A percentile compares a stretch with the other conserved stretches of the same genome.
phyloP scores from a whole-genome alignment of 352 stramenopile genomes.

The Globisporangium perplexum region DNA sequence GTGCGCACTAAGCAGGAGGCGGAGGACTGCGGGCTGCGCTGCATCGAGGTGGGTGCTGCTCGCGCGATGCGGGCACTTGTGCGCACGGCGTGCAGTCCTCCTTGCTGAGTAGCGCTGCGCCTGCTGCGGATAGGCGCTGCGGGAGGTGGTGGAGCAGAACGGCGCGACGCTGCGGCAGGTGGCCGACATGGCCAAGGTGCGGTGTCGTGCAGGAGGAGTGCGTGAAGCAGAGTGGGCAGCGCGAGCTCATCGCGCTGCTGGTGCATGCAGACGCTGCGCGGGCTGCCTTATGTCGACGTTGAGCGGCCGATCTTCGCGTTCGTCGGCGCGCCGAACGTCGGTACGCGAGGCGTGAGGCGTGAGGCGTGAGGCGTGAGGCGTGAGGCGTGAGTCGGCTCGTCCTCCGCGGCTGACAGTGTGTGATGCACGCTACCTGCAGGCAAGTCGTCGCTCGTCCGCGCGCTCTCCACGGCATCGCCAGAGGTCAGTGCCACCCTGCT shows the following conservation, averaged over 20 bases:
- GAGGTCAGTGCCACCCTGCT: slow-evolving; percentile 25
- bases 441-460: slow-evolving; percentile 79
- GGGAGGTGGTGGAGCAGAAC: slow-evolving; percentile 38
- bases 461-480: slow-evolving; percentile 75
- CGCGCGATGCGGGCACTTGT: too few species aligned
- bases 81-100: too few species aligned
- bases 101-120: not conserved
- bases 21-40: slow-evolving; percentile 62
- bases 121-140: slow-evolving; percentile 24
- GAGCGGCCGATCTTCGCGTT: slow-evolving; percentile 83
- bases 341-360: slow-evolving; percentile 25
- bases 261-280: slow-evolving; percentile 46
- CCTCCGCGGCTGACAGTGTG: too few species aligned
- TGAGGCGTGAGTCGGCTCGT: not conserved
- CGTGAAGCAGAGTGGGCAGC: not conserved
- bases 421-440: slow-evolving; percentile 24
- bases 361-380: not conserved
- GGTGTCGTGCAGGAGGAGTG: not conserved
- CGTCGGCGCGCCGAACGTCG: slow-evolving; percentile 79
- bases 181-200: slow-evolving; percentile 60
- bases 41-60: slow-evolving; percentile 44
- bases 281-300: slow-evolving; percentile 70
- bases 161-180: slow-evolving; percentile 34
- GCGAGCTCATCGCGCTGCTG: not conserved
- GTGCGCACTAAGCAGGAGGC: slow-evolving; percentile 79